phyloP scores from a whole-genome alignment of 2,329 filamentous ascomycete species.

The Alternaria sp. region DNA sequence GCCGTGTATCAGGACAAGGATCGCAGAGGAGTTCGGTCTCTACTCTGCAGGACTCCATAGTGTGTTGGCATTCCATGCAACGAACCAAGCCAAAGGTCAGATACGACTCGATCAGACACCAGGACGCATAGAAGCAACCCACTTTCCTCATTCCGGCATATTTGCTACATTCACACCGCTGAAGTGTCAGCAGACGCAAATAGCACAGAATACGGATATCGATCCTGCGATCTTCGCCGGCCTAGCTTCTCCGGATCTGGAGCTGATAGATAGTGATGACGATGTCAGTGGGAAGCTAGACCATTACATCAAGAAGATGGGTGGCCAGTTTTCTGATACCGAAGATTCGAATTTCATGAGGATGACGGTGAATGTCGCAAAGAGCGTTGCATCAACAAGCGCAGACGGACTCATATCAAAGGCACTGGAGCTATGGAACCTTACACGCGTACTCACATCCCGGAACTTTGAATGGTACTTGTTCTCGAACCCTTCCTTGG shows the following conservation, averaged over 20 bases:
- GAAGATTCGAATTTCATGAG: slow-evolving; percentile 63
- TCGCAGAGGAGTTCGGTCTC: slow-evolving; percentile 66
- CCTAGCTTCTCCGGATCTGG: slow-evolving; percentile 47
- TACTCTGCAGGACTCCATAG: slow-evolving; percentile 65
- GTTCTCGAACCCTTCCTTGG: slow-evolving; percentile 56
- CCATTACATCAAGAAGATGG: slow-evolving; percentile 62
- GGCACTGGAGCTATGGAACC: slow-evolving; percentile 65
- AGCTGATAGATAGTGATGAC: slow-evolving; percentile 62
- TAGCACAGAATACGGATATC: slow-evolving; percentile 40
- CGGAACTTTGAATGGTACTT: slow-evolving; percentile 59
- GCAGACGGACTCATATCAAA: slow-evolving; percentile 59
- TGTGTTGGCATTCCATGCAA: slow-evolving; percentile 61
- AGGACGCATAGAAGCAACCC: slow-evolving; percentile 64
- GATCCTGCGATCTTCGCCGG: slow-evolving; percentile 49
- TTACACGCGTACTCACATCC: slow-evolving; percentile 64
- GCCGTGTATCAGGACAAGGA: slow-evolving; percentile 65
- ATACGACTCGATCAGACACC: slow-evolving; percentile 59
- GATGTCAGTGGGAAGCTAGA: slow-evolving; percentile 63
- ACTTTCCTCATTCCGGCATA: slow-evolving; percentile 58
- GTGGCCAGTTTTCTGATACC: slow-evolving; percentile 56
- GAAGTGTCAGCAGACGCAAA: slow-evolving; percentile 47
- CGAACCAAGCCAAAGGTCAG: slow-evolving; percentile 59
- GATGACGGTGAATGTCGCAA: slow-evolving; percentile 55
- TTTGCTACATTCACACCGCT: slow-evolving; percentile 59
- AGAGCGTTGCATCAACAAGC: slow-evolving; percentile 42